These are phyloP conservation scores for Zymoseptoria ardabiliae DNA, from an alignment of 2,329 filamentous ascomycete genomes.

Conservation along the genomic window DNA sequence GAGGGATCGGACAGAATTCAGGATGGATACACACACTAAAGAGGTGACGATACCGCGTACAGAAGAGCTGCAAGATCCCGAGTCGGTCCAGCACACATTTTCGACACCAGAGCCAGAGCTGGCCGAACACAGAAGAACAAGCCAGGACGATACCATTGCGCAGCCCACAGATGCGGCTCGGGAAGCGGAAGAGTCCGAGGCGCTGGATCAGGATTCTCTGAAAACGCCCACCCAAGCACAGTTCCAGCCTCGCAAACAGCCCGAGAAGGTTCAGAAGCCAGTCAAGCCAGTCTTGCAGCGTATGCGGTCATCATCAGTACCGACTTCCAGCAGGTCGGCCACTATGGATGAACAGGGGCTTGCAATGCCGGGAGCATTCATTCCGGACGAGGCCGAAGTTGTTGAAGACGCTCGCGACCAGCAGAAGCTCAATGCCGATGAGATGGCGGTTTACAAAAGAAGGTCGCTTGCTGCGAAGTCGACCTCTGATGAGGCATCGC, in stretches of 20 bases:
- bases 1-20: background rate
- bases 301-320: constrained; percentile 21
- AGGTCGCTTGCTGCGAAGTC: constrained; percentile 2
- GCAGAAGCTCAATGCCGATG: constrained; percentile 16
- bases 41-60: background rate
- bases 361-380: constrained; percentile 3
- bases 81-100: background rate
- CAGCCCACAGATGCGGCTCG: background rate
- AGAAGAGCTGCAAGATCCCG: background rate
- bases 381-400: constrained; percentile 5
- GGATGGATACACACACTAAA: background rate
- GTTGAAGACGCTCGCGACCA: constrained; percentile 5
- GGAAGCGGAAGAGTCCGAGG: constrained; percentile 2
- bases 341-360: background rate
- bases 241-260: background rate
- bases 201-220: background rate
- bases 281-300: constrained; percentile 15
- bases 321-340: constrained; percentile 2
- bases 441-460: constrained; percentile 16
- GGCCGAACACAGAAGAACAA: background rate
- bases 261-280: background rate
- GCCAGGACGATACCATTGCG: background rate
- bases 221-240: background rate
- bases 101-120: background rate
- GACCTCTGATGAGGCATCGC: constrained; percentile 4